Base-by-base conservation (phyloP, 75 land plant species). In the Cunninghamia lanceolata region DNA sequence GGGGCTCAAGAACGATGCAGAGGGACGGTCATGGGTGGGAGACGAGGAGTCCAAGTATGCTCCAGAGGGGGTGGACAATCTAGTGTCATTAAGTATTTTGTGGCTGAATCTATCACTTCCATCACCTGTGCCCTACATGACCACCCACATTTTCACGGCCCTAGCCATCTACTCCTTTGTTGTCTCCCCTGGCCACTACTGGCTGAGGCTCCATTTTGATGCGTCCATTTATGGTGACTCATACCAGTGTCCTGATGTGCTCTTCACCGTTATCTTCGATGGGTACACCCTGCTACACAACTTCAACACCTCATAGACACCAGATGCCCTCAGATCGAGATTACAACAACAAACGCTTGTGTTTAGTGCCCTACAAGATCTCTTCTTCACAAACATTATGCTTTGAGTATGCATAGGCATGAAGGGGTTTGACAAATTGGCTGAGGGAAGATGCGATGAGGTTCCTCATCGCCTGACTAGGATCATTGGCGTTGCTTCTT, bases 171-270 rank as follows among this genome's bases (percentile, higher is more conserved):
- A 95, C 85, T 86, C 89, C 52, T 90, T 96, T 70, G 89, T 91
- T 1, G 91, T 96, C 4, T 82, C 85, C 0, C 40, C 94, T 9
- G 96, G 97, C 15, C 93, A 92, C 3, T 90, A 92, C 63, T 95
- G 89, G 85, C 50, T 96, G 28, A 89, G 98, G 1, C 91, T 96
- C 54, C 85, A 95, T 63, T 96, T 96, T 89, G 93, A 92, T 87
- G 93, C 98, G 10, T 82, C 87, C 35, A 73, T 84, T 32, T 94
- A 88, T 46, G 68, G 76, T 13, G 45, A 39, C 88, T n/a, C n/a
- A n/a, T 75, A 13, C 87, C n/a, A 25, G 43, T 9, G 47, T 74
- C 71, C 91, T n/a, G 45, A 86, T 47, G 93, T 91, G 21, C 1
- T 90, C 19, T 93, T 96, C 78, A 85, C 93, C 42, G 98, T 96